Base-by-base conservation (phyloP, 805 yeast species). In the Ogataea ramenticola region DNA sequence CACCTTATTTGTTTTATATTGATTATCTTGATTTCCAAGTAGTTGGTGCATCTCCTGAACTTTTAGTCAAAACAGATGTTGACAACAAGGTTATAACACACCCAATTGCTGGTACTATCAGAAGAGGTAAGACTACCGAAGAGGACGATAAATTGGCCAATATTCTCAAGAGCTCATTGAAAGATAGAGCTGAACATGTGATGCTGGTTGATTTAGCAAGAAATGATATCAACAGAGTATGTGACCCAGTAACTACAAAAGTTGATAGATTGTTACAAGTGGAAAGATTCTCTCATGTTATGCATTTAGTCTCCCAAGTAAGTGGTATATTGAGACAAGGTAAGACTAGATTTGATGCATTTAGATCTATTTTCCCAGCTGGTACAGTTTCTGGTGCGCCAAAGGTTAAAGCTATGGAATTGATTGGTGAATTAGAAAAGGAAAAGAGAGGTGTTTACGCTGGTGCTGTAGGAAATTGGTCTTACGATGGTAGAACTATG, bases 341-440 rank as follows among this genome's bases (percentile, higher is more conserved):
- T 47, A 83, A 87, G 69, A 82, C 91, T 12, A 74, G 98, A 51
- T 93, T 93, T 59, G 99, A 93, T 68, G 99, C 99, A 0, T 89
- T 93, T 67, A 78, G 99, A 62, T 89, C 97, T 3, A 87, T 93
- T 44, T 93, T 93, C 80, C 99, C 99, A 19, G 99, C 99, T 1
- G 99, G 99, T 37, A 93, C 99, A 1, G 98, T 91, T 12, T 82
- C 95, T 44, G 99, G 99, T 34, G 98, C 99, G 2, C 99, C 99
- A 44, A 93, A 93, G 65, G 95, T 93, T 36, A 80, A 78, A 55
- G 99, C 99, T 10, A 93, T 93, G 98, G 95, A 90, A 64, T 71
- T 93, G 37, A 88, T 93, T 54, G 84, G 86, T 32, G 95, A 87
- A 61, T 68, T 91, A 40, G 99, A 93, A 61, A 75, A 78, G 48